Evolutionary conservation across 192 early-diverging fungal species (phyloP).

Genomic region (Backusella sp.): DNA sequence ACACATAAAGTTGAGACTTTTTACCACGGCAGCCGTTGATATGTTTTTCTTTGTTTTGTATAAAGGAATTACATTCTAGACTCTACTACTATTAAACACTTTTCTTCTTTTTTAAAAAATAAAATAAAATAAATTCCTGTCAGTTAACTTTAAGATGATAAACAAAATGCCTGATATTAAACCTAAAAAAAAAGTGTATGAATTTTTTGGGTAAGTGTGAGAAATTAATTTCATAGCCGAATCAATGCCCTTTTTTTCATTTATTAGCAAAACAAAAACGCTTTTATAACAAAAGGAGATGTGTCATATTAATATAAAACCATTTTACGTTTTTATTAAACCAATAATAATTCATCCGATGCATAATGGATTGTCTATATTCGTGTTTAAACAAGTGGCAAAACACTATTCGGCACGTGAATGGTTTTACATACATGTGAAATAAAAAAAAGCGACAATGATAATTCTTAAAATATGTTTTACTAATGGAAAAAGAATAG

Average conservation of each 20-base stretch:
- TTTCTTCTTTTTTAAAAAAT: background rate
- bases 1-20: background rate
- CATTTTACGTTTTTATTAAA: background rate
- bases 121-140: background rate
- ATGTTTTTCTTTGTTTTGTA: background rate
- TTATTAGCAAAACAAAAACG: background rate
- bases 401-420: background rate
- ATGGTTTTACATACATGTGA: background rate
- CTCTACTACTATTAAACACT: background rate
- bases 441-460: background rate
- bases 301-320: background rate
- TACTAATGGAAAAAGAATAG: background rate
- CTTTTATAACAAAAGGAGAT: background rate
- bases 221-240: conserved; percentile 1
- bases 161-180: background rate
- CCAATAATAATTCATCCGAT: background rate
- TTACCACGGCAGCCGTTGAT: background rate
- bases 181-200: background rate
- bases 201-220: background rate
- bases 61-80: background rate
- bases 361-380: background rate
- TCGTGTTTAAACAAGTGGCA: background rate
- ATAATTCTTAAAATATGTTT: background rate
- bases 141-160: background rate
- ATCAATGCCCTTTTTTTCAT: background rate